Evolutionary conservation across 768 basidiomycete genomes (phyloP), one percentile per base, ranked within the genome.

Genomic region (Boletus subcaerulescens): DNA sequence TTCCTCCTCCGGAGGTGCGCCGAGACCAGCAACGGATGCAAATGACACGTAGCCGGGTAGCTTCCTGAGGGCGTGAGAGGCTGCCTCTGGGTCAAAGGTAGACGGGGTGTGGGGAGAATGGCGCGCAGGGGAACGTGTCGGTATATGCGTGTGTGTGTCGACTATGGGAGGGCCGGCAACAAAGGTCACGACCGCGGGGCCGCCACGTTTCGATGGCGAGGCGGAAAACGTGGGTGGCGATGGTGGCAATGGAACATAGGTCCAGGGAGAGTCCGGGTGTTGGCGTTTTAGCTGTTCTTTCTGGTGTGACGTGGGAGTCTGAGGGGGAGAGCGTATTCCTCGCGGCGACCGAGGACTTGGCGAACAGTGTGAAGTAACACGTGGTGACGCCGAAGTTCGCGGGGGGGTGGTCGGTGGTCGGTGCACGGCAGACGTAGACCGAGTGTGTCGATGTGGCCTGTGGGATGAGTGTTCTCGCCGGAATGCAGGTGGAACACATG

Each of bases 31-130:
- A 11, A 88, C 78, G 46, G 76, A 79, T 39, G 83, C 77, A 52
- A 88, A 88, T n/a, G 79, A 81, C 35, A 88, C 83, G 58, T 87
- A 87, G 2, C 86, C 86, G 15, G 81, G 75, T 31, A 83, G 78
- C 33, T 76, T 69, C 24, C 74, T 76, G 57, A 85, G 80, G 52
- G 79, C 77, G 32, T 77, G 80, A n/a, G 78, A 78, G 7, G 87
- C 86, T 20, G 76, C 78, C 39, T 81, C 79, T 12, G 80, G 84
- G 62, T 89, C 83, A 74, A 89, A 89, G 4, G 73, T 59, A n/a
- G 78, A 73, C 5, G 68, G 49, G 1, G 60, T 47, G 10, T 51
- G 43, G 41, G 56, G 55, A 5, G 60, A 57, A 48, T 62, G 60
- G 3, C 51, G 52, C 26, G 52, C 12, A n/a, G 57, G 50, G n/a